Evolutionary conservation across 2,329 filamentous ascomycete genomes (phyloP).

Genomic region (Colletotrichum filicis): DNA sequence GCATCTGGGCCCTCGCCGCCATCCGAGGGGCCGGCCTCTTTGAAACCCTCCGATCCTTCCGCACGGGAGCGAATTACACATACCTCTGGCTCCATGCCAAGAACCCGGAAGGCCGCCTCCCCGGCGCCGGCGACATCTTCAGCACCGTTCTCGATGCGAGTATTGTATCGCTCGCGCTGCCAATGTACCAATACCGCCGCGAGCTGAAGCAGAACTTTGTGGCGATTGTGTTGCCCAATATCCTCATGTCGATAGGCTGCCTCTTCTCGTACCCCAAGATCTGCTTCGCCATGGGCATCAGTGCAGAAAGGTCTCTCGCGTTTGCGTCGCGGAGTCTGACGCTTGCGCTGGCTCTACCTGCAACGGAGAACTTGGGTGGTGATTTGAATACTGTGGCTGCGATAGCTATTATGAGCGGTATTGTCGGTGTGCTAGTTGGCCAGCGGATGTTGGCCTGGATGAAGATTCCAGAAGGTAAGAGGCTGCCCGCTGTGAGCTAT

Average conservation of each 20-base stretch:
- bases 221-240: conserved; percentile 64
- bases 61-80: conserved; percentile 63
- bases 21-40: conserved; percentile 53
- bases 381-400: conserved; percentile 67
- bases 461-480: conserved; percentile 63
- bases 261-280: conserved; percentile 68
- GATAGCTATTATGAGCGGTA: conserved; percentile 68
- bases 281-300: conserved; percentile 66
- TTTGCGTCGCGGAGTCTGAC: conserved; percentile 68
- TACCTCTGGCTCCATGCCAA: conserved; percentile 56
- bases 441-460: conserved; percentile 58
- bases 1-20: conserved; percentile 64
- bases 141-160: conserved; percentile 65
- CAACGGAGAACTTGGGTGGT: conserved; percentile 65
- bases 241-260: conserved; percentile 61
- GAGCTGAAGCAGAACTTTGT: conserved; percentile 65
- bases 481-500: background rate
- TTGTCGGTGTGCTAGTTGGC: conserved; percentile 67
- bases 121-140: conserved; percentile 69
- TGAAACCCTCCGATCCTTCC: conserved; percentile 57
- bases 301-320: conserved; percentile 60
- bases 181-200: conserved; percentile 69
- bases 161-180: conserved; percentile 68
- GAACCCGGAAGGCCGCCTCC: conserved; percentile 41
- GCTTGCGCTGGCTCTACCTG: conserved; percentile 68